A percentile compares a stretch with the other conserved stretches of the same genome.
These are phyloP conservation scores for Punica granatum DNA, from an alignment of 345 rosid genomes.

Conservation along the genomic window DNA sequence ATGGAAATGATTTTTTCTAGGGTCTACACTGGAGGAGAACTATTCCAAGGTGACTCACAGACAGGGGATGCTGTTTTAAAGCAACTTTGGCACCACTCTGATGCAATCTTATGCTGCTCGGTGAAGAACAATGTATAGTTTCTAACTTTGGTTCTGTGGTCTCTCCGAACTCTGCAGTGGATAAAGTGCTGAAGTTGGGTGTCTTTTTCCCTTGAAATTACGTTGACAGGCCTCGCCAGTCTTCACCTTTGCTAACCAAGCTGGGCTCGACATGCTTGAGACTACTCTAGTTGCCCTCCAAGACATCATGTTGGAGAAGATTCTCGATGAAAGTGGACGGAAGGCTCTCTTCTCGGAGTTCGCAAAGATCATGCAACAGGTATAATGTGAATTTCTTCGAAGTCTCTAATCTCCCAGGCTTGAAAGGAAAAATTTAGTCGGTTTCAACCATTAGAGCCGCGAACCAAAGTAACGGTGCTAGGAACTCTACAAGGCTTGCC, in stretches of 20 bases:
- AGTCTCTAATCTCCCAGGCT: background rate
- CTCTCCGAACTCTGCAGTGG: background rate
- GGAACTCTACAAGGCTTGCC: no score
- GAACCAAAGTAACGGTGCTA: background rate
- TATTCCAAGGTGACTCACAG: slow-evolving; percentile 41
- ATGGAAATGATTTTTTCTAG: slow-evolving; percentile 23
- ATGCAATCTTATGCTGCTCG: slow-evolving; percentile 91
- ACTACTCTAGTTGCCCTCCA: slow-evolving; percentile 89
- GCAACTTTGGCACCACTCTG: slow-evolving; percentile 81
- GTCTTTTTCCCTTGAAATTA: background rate
- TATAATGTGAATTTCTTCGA: slow-evolving; percentile 12
- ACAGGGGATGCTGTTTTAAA: slow-evolving; percentile 65
- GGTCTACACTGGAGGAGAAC: slow-evolving; percentile 62
- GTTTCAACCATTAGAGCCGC: no score
- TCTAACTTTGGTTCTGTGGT: background rate
- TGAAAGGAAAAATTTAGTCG: no score
- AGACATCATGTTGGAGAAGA: slow-evolving; percentile 87
- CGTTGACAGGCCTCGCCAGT: slow-evolving; percentile 64
- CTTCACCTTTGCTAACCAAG: slow-evolving; percentile 83
- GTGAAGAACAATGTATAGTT: slow-evolving; percentile 58
- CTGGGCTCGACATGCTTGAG: slow-evolving; percentile 96
- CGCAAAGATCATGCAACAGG: slow-evolving; percentile 94
- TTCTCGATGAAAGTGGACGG: slow-evolving; percentile 65
- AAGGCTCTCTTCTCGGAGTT: slow-evolving; percentile 74
- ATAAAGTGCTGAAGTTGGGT: background rate